Base-by-base conservation (phyloP, 2,329 filamentous ascomycete species). In the Talaromyces sp. region DNA sequence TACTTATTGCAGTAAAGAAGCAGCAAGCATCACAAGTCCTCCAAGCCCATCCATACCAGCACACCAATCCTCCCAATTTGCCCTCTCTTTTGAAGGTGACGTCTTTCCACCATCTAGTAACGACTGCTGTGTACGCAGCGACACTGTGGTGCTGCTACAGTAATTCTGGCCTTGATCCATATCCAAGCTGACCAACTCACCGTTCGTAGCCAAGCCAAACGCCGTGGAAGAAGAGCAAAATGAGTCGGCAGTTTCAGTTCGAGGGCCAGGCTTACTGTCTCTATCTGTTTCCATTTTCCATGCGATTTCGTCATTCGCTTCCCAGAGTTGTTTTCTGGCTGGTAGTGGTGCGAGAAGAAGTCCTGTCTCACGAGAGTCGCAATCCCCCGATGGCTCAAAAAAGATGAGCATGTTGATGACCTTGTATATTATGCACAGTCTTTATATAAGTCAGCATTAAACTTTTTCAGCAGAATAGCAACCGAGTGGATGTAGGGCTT, bases 31-130 rank as follows among this genome's bases (percentile, higher is more conserved):
- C 19, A 83, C 73, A 67, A 83, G 72, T 2, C 74, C 76, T 15
- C 81, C 80, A 68, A 83, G 70, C 34, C 75, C 75, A 76, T 82
- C 81, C 77, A 81, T 81, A 3, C 78, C 79, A 5, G 76, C 72
- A 63, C 79, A 82, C 80, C 80, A 82, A 65, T 82, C 78, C 64
- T 79, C 75, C 80, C 80, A 82, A 67, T 71, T 74, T 27, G 67
- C 74, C 58, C 27, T 68, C 25, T 64, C 70, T 49, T 68, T 72
- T 64, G 47, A 10, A 0, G 61, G 38, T 45, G 56, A 62, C 17
- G 56, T 51, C 11, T 63, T 66, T 15, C 53, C 61, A 63, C 70
- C 67, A 31, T 61, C 4, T 5, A 60, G 17, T 3, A 51, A 22
- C 15, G 29, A 8, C 25, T 29, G 58, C 47, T 51, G 58, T 19